These are phyloP conservation scores for Amphibolis antarctica DNA, from an alignment of 106 monocot species.

Conservation along the genomic window DNA sequence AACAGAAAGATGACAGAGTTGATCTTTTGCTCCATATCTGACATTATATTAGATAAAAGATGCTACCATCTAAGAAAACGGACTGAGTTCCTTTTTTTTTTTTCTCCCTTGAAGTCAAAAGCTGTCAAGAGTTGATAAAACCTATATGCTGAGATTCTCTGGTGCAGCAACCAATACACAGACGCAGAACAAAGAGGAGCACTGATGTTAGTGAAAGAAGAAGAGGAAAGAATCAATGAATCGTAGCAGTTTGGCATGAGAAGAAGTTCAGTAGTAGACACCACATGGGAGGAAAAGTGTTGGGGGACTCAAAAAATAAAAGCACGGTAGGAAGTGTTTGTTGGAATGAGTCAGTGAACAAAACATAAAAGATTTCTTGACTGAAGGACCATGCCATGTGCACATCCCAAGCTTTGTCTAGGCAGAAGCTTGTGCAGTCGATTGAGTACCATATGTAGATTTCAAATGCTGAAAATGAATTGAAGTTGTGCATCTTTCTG, in stretches of 20 bases:
- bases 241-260: not conserved
- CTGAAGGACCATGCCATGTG: not conserved
- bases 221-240: not conserved
- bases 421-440: not conserved
- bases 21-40: too few species aligned
- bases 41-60: not conserved
- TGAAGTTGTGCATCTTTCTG: not conserved
- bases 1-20: too few species aligned
- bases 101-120: conserved; percentile 4
- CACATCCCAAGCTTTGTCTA: not conserved
- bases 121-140: conserved; percentile 3
- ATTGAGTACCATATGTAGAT: not conserved
- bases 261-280: not conserved
- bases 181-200: not conserved
- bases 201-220: not conserved
- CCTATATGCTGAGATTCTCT: conserved; percentile 10
- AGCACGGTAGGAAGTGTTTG: not conserved
- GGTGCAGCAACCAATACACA: not conserved
- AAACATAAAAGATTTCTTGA: not conserved
- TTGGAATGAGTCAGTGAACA: not conserved
- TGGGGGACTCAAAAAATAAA: too few species aligned
- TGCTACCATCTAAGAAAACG: not conserved
- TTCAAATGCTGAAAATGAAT: not conserved
- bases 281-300: not conserved
- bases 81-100: not conserved